Base-by-base conservation (phyloP, 2,329 filamentous ascomycete genomes). In the Diatrype stigma region DNA sequence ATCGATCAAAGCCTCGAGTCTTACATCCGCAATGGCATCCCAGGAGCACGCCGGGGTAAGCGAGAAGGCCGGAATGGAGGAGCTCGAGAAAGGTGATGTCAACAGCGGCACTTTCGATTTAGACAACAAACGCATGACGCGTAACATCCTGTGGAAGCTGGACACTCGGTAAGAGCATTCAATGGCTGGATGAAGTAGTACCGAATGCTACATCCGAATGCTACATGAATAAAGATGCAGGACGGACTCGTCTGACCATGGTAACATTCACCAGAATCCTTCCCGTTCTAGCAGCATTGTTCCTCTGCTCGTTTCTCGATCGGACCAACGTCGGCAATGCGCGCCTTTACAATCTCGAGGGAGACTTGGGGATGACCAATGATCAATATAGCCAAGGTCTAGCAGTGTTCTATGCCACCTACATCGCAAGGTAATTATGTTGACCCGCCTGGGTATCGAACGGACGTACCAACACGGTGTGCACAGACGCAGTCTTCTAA, bases 321-420 rank as follows among this genome's bases (percentile, higher is more conserved):
- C 77, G 86, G 40, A 87, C 85, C n/a, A 89, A 89, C 62, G 82
- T 89, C 35, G 86, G 85, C 35, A 88, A 89, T 60, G 85, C 85
- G 22, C 82, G 82, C 54, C 81, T 88, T 8, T 75, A 85, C 47
- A 79, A 81, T 1, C 73, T 89, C 14, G 80, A 86, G 57, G 57
- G 70, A 1, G 80, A 84, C 59, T 64, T 86, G 2, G 63, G 70
- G 42, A 81, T 89, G 56, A 78, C 70, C 5, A 79, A 84, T 51
- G 69, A 75, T 49, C 81, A 88, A 61, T 89, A 87, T 64, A 80
- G 83, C 45, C 77, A 81, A 40, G 84, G 83, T 1, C 70, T 88
- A 28, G 76, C 81, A 12, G 79, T 85, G 1, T 87, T 37, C 34
- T 37, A 37, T 17, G 34, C 34, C 6, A 37, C 34, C 12, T 37